Evolutionary conservation across 176 grass and related monocot genomes (phyloP).

Genomic region (Cenchrus purpureus): DNA sequence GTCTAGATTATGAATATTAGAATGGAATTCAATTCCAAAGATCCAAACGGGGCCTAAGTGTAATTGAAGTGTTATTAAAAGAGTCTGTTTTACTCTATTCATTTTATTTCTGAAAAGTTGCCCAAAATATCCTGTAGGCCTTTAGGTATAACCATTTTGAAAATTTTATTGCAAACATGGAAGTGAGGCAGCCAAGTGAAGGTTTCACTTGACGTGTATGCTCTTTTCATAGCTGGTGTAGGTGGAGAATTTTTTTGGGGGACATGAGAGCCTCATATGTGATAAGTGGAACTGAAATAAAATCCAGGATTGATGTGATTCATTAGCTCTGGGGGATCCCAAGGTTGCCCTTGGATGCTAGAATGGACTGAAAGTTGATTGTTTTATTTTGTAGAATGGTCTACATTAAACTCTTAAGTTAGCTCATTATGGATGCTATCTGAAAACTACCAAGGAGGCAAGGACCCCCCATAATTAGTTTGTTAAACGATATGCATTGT

Average conservation of each 20-base stretch:
- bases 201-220: neutral
- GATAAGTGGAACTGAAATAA: neutral
- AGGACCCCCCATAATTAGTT: neutral
- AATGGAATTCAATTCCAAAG: too few species aligned
- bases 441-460: neutral
- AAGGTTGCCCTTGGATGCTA: neutral
- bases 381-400: constrained; percentile 24
- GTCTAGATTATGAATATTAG: too few species aligned
- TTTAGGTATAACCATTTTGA: neutral
- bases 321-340: neutral
- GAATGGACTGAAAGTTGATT: neutral
- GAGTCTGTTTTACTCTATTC: neutral
- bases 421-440: neutral
- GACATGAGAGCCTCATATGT: neutral
- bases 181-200: constrained; percentile 15
- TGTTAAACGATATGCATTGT: neutral
- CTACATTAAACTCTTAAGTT: constrained; percentile 6
- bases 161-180: neutral
- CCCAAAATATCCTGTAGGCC: neutral
- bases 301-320: neutral
- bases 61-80: neutral
- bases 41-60: too few species aligned
- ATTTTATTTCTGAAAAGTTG: neutral
- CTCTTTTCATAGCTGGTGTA: constrained; percentile 1
- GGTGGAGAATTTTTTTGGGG: neutral